Conservation (phyloP, 352 stramenopile genomes). For the Pythium plurisporium region DNA sequence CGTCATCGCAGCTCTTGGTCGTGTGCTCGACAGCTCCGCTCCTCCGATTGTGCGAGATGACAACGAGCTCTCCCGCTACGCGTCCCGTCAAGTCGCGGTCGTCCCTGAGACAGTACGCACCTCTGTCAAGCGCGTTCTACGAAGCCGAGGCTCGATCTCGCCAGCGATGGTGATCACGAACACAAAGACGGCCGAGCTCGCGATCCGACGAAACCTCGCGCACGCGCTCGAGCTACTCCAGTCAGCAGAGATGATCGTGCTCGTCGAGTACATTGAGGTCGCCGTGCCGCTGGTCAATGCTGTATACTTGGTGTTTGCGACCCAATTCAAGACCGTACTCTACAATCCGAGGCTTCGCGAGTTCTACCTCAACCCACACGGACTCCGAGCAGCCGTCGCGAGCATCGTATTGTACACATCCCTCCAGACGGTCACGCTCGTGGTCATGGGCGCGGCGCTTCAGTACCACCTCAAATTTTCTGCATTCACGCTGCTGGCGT, state of each 20-base stretch:
- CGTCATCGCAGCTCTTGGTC: neutral
- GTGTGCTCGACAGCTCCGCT: neutral
- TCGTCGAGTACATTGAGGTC: constrained; percentile 19
- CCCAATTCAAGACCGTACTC: constrained; percentile 26
- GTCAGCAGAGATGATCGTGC: constrained; percentile 6
- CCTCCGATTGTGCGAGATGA: neutral
- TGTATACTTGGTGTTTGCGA: constrained; percentile 1
- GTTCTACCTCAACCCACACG: constrained; percentile 38
- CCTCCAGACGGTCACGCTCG: neutral
- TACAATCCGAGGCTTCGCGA: constrained; percentile 45
- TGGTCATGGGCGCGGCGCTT: constrained; percentile 2
- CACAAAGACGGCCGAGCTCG: too few relatives aligned
- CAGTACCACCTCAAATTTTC: constrained; percentile 10
- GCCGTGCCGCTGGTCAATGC: constrained; percentile 6
- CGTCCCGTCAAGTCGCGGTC: neutral
- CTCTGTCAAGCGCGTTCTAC: too few relatives aligned
- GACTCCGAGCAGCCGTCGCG: constrained; percentile 37
- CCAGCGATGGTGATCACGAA: too few relatives aligned
- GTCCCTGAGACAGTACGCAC: too few relatives aligned
- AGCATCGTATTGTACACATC: neutral
- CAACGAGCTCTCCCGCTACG: neutral
- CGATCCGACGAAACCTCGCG: too few relatives aligned
- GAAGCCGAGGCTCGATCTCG: too few relatives aligned
- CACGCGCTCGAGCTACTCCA: constrained; percentile 11
- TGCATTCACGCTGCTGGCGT: constrained; percentile 6